Evolutionary conservation across 768 basidiomycete species (phyloP), one percentile per base, ranked within the genome.

Genomic region (Agaricus bisporus): DNA sequence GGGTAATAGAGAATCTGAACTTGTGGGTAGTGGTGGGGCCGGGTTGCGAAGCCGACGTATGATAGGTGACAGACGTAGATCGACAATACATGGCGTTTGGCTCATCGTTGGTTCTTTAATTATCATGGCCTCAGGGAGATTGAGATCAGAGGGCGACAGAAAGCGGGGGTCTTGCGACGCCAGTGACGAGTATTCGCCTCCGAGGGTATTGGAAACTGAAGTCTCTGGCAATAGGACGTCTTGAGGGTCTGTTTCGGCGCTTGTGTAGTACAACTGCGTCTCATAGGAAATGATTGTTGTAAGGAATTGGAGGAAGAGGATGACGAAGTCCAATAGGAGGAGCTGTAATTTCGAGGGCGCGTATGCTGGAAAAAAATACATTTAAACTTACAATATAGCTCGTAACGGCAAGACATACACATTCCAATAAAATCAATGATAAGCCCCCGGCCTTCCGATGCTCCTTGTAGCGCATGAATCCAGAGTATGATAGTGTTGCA

Each of bases 401-500:
- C 43, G 29, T 39, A 36, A 53, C 35, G 15, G 35, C 22, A 17
- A 14, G 43, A 74, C 83, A 47, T 60, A 90, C 89, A 80, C 74
- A 82, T 75, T 51, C 89, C 88, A 54, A 91, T 78, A 62, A 91
- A 91, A 64, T 91, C 88, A 56, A 91, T 79, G 32, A 91, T 66
- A 61, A 89, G 68, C 9, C 79, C 71, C 59, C 83, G 74, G n/a
- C 82, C 81, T 52, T 83, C 77, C 26, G 74, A 65, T 49, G 79
- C 68, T 4, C 79, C 78, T 37, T 73, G 66, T 28, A 70, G 72
- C 51, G 76, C 71, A 60, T 91, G 89, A 35, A 69, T 70, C 80
- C 83, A 87, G 36, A 91, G 56, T 58, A 74, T 79, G 29, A 80
- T 75, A 35, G 71, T 56, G 56, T 88, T 88, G 67, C 82, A 74